Evolutionary conservation across 2,329 filamentous ascomycete species (phyloP), one percentile per base, ranked within the genome.

Genomic region (Xylariaceae sp.): DNA sequence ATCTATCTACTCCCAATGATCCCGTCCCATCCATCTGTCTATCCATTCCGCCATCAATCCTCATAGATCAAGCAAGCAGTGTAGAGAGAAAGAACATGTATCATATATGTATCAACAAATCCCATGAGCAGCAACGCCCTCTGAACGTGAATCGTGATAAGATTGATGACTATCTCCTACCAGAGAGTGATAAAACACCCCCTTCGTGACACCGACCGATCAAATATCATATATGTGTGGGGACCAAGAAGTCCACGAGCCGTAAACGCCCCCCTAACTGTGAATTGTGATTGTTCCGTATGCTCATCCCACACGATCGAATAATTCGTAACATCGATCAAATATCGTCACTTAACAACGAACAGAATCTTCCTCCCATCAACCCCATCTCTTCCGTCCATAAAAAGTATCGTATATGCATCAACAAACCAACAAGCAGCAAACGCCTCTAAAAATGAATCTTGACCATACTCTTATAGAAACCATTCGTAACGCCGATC

Each of bases 1-100:
- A 62, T 59, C 53, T 64, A 64, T 52, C 51, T 15, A 45, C n/a
- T n/a, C 42, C n/a, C n/a, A n/a, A n/a, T n/a, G n/a, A n/a, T 6
- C 13, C n/a, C n/a, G 17, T 45, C n/a, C 37, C 9, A 45, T 45
- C 42, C 42, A 45, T n/a, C 11, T n/a, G 6, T 5, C 11, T n/a
- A n/a, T 5, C n/a, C 3, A 45, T 45, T 45, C 37, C 37, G 8
- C 37, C 37, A 42, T n/a, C 1, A 9, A 55, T 44, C 56, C 56
- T 34, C 53, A 56, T n/a, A 51, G 10, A 42, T 15, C 17, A 23
- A 37, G 15, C 18, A 55, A 23, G 51, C 54, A 56, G 58, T 56
- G 37, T 62, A 53, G 59, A 56, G 51, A 60, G 37, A 45, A 45
- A n/a, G 13, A n/a, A 13, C 42, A n/a, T n/a, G 13, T n/a, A 45